Base-by-base conservation (phyloP, 1,139 yeast species). In the Yamadazyma diddensiae region DNA sequence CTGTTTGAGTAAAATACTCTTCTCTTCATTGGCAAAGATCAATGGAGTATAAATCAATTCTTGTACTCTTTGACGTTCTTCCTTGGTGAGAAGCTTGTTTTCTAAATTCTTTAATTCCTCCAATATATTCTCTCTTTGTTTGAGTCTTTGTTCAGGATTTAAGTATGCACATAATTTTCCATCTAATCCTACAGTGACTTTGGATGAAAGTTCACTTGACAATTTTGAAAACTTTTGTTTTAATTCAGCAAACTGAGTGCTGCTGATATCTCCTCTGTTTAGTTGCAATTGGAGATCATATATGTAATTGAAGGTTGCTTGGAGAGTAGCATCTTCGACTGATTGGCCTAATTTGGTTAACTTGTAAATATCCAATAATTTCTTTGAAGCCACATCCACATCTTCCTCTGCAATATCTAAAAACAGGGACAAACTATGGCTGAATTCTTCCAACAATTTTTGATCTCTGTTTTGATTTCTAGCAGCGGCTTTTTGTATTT, bases 241-340 rank as follows among this genome's bases (percentile, higher is more conserved):
- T 19, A 45, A 36, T 1, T 43, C 33, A 9, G 52, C 55, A 12
- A 47, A 48, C 23, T 62, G 65, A 8, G 55, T 65, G 21, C 47
- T 48, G 2, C 56, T 34, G 24, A 74, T 47, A 41, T 67, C 67
- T 19, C 65, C 67, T 49, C 67, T 64, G 39, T 57, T 58, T 8
- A 53, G 40, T 12, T 65, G 55, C 38, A 83, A 62, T 34, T 67
- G 63, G 29, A 71, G 49, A 29, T 73, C 74, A 43, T 74, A 73
- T n/a, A 70, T 47, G 37, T 68, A 54, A 46, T 70, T 70, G 56
- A 57, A 73, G 13, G 77, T 70, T 2, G 82, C 71, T 42, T 81
- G 83, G 29, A 62, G 62, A 38, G 65, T 66, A 8, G 90, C 79
- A 32, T 82, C 86, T 28, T 64, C 67, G n/a, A 65, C 43, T 1